Percentiles rank a stretch among this genome's conserved stretches.
Evolutionary conservation across 2,329 filamentous ascomycete genomes (phyloP).

Genomic region (Phoma sp.): DNA sequence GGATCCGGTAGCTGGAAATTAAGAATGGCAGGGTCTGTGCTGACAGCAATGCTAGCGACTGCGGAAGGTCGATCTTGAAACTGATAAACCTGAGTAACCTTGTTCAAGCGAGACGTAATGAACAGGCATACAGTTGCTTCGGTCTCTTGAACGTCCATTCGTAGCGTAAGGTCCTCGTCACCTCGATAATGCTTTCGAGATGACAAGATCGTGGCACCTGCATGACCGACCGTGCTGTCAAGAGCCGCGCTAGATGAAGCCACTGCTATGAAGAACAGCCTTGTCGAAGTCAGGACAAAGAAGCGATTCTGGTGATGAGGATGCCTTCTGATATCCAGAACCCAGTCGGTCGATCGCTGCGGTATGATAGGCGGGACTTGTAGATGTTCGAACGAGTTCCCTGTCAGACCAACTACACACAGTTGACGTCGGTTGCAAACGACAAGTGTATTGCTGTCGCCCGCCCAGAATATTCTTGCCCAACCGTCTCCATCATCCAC

Average conservation of each 20-base stretch:
- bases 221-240: slow-evolving; percentile 21
- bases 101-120: slow-evolving; percentile 42
- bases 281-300: slow-evolving; percentile 64
- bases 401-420: slow-evolving; percentile 44
- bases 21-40: slow-evolving; percentile 36
- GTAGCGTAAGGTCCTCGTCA: slow-evolving; percentile 59
- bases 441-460: slow-evolving; percentile 56
- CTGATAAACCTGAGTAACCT: slow-evolving; percentile 37
- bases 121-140: slow-evolving; percentile 37
- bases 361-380: slow-evolving; percentile 35
- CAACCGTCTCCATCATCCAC: slow-evolving; percentile 52
- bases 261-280: slow-evolving; percentile 59
- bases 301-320: slow-evolving; percentile 56
- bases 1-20: slow-evolving; percentile 19
- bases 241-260: slow-evolving; percentile 32
- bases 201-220: slow-evolving; percentile 49
- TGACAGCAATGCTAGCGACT: slow-evolving; percentile 17
- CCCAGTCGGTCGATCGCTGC: slow-evolving; percentile 50
- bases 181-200: slow-evolving; percentile 63
- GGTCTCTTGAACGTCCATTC: slow-evolving; percentile 35
- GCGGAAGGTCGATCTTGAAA: slow-evolving; percentile 25
- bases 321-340: slow-evolving; percentile 64
- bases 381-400: slow-evolving; percentile 24
- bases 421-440: slow-evolving; percentile 57
- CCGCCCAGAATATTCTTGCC: slow-evolving; percentile 57